Conservation (phyloP, 2,329 filamentous ascomycete species). For the Colletotrichum sidae region DNA sequence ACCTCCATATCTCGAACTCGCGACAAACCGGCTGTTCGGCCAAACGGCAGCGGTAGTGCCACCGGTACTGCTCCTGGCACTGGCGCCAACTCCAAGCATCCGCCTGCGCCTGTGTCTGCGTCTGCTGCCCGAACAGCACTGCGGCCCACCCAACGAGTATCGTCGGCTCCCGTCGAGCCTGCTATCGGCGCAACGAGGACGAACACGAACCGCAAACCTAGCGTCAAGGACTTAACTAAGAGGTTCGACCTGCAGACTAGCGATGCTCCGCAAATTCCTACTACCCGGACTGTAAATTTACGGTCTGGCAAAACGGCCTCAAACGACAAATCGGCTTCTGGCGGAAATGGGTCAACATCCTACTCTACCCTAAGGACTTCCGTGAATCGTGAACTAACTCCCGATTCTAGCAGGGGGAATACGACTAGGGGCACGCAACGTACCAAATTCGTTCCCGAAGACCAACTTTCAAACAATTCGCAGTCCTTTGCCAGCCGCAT, state of each 20-base stretch:
- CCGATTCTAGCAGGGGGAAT: constrained; percentile 39
- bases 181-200: constrained; percentile 46
- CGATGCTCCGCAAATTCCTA: constrained; percentile 49
- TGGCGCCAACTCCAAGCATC: constrained; percentile 61
- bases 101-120: constrained; percentile 53
- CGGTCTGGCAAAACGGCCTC: constrained; percentile 52
- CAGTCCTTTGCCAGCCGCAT: constrained; percentile 72
- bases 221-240: constrained; percentile 83
- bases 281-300: constrained; percentile 46
- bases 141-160: constrained; percentile 62
- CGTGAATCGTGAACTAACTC: constrained; percentile 46
- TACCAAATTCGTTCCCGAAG: constrained; percentile 60
- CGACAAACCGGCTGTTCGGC: constrained; percentile 57
- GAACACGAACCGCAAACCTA: constrained; percentile 63
- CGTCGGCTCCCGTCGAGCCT: constrained; percentile 66
- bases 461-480: constrained; percentile 63
- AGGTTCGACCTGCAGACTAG: constrained; percentile 76
- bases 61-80: no score
- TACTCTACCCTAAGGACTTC: constrained; percentile 56
- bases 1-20: constrained; percentile 49
- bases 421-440: constrained; percentile 50
- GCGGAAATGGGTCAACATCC: constrained; percentile 46
- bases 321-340: constrained; percentile 39
- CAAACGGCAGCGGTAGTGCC: constrained; percentile 55
- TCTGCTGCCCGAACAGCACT: constrained; percentile 53